Conservation (phyloP, 2,329 filamentous ascomycete species). For the Thermochaetoides dissita region DNA sequence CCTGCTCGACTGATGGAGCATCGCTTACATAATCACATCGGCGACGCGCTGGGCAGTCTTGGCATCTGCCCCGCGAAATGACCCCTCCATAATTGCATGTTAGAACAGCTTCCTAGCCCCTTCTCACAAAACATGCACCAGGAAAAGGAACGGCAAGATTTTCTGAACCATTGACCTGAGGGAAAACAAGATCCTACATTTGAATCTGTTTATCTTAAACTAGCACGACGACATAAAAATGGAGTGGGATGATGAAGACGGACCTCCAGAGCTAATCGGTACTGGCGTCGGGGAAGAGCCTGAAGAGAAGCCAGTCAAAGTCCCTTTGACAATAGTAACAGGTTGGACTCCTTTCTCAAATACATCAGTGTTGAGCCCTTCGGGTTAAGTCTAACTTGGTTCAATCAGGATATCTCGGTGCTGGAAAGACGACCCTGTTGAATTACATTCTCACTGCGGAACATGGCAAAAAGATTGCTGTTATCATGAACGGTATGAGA, state of each 20-base stretch:
- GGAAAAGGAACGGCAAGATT: background rate
- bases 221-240: slow-evolving; percentile 24
- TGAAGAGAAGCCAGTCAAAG: slow-evolving; percentile 46
- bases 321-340: slow-evolving; percentile 75
- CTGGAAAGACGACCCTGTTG: slow-evolving; percentile 86
- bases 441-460: slow-evolving; percentile 93
- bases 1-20: too few species aligned
- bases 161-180: background rate
- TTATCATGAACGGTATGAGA: slow-evolving; percentile 71
- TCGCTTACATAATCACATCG: slow-evolving; percentile 2
- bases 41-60: background rate
- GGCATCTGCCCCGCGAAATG: background rate
- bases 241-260: slow-evolving; percentile 48
- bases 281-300: slow-evolving; percentile 26
- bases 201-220: background rate
- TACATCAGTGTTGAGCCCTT: too few species aligned
- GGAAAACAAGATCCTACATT: background rate
- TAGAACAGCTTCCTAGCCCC: background rate
- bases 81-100: slow-evolving; percentile 5
- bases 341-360: slow-evolving; percentile 37
- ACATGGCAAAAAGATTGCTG: slow-evolving; percentile 95
- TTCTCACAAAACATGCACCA: background rate
- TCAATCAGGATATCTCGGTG: slow-evolving; percentile 68
- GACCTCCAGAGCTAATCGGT: slow-evolving; percentile 50
- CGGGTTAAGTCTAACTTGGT: background rate